These are phyloP conservation scores for Sarcocystis neurona DNA, from an alignment of 169 alveolate species.

Conservation along the genomic window DNA sequence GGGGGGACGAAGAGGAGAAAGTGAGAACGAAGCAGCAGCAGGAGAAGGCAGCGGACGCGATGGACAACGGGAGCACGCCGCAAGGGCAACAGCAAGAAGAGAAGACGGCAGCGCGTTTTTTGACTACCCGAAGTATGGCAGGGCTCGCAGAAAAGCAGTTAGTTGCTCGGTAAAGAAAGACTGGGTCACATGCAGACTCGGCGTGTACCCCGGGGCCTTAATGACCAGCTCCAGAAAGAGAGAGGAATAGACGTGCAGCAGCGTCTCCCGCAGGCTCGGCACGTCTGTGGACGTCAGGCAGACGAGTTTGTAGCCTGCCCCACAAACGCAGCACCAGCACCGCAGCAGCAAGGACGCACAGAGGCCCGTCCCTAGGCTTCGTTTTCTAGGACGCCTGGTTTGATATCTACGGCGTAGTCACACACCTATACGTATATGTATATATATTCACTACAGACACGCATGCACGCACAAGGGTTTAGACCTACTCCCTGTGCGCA, in stretches of 20 bases:
- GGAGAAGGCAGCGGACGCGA: not conserved
- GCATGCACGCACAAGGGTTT: too few species aligned
- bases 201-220: constrained; percentile 27
- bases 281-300: constrained; percentile 64
- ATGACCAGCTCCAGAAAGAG: constrained; percentile 43
- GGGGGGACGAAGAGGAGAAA: not conserved
- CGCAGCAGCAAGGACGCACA: too few species aligned
- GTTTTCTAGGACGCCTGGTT: too few species aligned
- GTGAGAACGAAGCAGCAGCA: not conserved
- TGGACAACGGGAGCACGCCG: too few species aligned
- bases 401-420: too few species aligned
- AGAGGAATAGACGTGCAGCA: constrained; percentile 34
- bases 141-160: constrained; percentile 5
- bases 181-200: constrained; percentile 6
- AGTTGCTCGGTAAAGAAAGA: constrained; percentile 38
- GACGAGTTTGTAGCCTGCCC: constrained; percentile 58
- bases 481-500: too few species aligned
- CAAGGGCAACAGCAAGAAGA: too few species aligned
- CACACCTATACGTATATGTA: too few species aligned
- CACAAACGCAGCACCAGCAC: not conserved
- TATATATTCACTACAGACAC: too few species aligned
- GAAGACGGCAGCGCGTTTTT: not conserved
- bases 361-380: too few species aligned
- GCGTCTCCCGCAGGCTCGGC: constrained; percentile 21
- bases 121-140: constrained; percentile 5